Conservation (phyloP, 768 basidiomycete species). For the Rhodotorula paludigena region DNA sequence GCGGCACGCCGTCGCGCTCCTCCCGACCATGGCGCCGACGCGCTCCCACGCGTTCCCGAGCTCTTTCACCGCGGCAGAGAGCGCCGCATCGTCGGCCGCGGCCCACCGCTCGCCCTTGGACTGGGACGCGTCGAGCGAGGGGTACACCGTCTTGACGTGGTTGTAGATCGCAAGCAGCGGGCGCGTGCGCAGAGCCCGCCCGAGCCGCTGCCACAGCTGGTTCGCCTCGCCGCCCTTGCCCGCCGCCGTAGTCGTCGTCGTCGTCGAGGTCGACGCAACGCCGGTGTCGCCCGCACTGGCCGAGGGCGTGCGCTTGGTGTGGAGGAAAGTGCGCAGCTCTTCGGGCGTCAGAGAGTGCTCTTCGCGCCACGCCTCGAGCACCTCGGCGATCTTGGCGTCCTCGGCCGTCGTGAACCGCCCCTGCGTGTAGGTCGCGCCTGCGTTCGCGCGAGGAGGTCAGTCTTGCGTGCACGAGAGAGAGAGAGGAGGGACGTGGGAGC, state of each 20-base stretch:
- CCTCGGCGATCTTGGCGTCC: constrained; percentile 23
- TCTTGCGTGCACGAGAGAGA: neutral
- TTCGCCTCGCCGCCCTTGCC: neutral
- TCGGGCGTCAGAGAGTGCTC: constrained; percentile 1
- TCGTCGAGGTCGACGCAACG: no score
- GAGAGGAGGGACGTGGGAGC: neutral
- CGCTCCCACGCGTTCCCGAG: constrained; percentile 22
- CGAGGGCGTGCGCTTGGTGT: constrained; percentile 4
- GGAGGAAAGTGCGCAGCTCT: constrained; percentile 19
- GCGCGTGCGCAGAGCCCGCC: constrained; percentile 21
- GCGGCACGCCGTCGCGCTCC: constrained; percentile 12
- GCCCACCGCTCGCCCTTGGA: constrained; percentile 12
- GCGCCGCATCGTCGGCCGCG: constrained; percentile 4
- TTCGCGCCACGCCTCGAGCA: constrained; percentile 20
- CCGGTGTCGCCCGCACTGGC: no score
- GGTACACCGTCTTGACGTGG: constrained; percentile 26
- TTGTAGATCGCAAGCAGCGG: constrained; percentile 33
- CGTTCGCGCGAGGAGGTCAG: neutral
- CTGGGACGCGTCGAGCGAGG: constrained; percentile 3
- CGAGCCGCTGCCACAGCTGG: constrained; percentile 28
- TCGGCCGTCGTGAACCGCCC: constrained; percentile 36
- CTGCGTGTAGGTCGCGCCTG: constrained; percentile 29
- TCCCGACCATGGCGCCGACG: constrained; percentile 2
- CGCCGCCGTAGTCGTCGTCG: no score
- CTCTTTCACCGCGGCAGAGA: constrained; percentile 5